Evolutionary conservation across 441 rosid species (phyloP).

Genomic region (Arabidopsis hybrid): DNA sequence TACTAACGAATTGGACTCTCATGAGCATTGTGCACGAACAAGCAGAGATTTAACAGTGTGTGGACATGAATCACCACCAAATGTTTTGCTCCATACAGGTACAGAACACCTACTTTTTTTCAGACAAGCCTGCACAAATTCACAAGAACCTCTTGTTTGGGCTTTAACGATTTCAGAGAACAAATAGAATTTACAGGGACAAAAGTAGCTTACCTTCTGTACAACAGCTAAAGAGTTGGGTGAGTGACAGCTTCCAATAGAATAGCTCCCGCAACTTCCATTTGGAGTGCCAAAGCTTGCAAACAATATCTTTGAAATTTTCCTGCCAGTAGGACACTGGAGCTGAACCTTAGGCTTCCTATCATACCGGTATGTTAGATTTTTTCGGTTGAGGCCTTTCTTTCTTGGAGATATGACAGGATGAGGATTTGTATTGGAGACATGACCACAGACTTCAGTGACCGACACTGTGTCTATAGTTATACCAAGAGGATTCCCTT

Average conservation of each 20-base stretch:
- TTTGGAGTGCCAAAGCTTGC: constrained; percentile 58
- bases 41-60: constrained; percentile 57
- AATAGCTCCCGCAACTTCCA: constrained; percentile 55
- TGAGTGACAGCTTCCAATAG: constrained; percentile 54
- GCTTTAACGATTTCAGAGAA: background rate
- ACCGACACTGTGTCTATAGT: constrained; percentile 57
- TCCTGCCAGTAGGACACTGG: constrained; percentile 54
- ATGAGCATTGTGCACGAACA: constrained; percentile 63
- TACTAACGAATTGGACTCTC: constrained; percentile 28
- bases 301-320: constrained; percentile 55
- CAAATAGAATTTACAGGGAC: background rate
- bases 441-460: constrained; percentile 48
- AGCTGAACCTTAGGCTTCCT: constrained; percentile 51
- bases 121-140: constrained; percentile 57
- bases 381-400: constrained; percentile 29
- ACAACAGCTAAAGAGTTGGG: constrained; percentile 41
- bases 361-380: constrained; percentile 31
- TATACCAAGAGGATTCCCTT: constrained; percentile 63
- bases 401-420: constrained; percentile 38
- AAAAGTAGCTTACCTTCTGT: constrained; percentile 46
- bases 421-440: constrained; percentile 45
- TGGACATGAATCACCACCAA: constrained; percentile 62
- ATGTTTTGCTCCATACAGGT: constrained; percentile 48
- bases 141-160: background rate
- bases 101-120: constrained; percentile 58